phyloP scores from a whole-genome alignment of 352 stramenopile species.

The Halophytophthora batemanensis region DNA sequence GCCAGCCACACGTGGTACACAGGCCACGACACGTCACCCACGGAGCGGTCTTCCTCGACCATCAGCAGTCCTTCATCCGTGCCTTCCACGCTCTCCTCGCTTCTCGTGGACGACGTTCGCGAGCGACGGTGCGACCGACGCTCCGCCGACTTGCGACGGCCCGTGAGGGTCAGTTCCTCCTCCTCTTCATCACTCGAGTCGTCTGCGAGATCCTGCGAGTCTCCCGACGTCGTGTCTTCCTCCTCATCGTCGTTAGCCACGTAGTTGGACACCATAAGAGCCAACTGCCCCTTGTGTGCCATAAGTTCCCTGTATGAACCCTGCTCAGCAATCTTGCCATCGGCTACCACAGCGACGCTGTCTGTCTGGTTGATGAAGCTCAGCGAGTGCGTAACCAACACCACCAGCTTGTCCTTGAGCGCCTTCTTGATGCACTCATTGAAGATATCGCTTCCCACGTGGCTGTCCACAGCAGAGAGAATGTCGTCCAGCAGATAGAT shows the following conservation, averaged over 20 bases:
- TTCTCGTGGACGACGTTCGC: slow-evolving; percentile 55
- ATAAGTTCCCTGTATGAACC: slow-evolving; percentile 67
- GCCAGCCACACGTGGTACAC: slow-evolving; percentile 67
- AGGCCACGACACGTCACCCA: slow-evolving; percentile 64
- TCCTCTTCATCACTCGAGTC: slow-evolving; percentile 27
- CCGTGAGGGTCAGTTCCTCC: slow-evolving; percentile 24
- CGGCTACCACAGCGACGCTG: slow-evolving; percentile 42
- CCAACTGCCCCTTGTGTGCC: slow-evolving; percentile 43
- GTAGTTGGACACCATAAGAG: slow-evolving; percentile 68
- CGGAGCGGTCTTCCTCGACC: slow-evolving; percentile 69
- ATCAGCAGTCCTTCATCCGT: slow-evolving; percentile 46
- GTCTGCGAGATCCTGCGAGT: slow-evolving; percentile 14
- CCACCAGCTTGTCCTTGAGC: slow-evolving; percentile 52
- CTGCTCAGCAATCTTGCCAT: slow-evolving; percentile 45
- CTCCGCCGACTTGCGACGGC: slow-evolving; percentile 21
- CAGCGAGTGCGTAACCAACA: slow-evolving; percentile 89
- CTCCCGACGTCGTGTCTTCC: slow-evolving; percentile 15
- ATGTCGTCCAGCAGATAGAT: slow-evolving; percentile 93
- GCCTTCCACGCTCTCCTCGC: slow-evolving; percentile 41
- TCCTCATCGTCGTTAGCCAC: slow-evolving; percentile 58
- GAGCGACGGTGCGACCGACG: slow-evolving; percentile 37
- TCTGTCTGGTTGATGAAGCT: slow-evolving; percentile 45
- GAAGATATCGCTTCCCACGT: slow-evolving; percentile 92
- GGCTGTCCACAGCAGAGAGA: slow-evolving; percentile 90
- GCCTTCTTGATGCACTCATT: slow-evolving; percentile 70